Conservation (phyloP, 108 stramenopile species). For the Cyclotella baltica region DNA sequence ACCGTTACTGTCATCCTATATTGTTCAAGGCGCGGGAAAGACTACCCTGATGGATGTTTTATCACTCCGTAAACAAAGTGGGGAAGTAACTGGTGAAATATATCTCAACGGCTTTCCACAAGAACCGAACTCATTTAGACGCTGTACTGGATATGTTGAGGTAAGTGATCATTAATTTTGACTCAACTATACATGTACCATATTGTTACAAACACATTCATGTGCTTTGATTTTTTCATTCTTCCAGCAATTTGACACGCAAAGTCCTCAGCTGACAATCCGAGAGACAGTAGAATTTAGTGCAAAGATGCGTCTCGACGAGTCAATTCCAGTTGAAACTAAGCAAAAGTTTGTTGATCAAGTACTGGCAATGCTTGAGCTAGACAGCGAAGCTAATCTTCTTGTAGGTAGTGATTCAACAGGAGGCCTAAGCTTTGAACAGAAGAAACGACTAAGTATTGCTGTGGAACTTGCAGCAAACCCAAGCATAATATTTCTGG, state of each 20-base stretch:
- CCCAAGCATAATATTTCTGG: slow-evolving; percentile 42
- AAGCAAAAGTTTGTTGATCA: slow-evolving; percentile 70
- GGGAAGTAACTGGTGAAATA: slow-evolving; percentile 81
- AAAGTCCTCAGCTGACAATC: slow-evolving; percentile 82
- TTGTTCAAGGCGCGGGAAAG: slow-evolving; percentile 48
- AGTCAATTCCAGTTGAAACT: slow-evolving; percentile 50
- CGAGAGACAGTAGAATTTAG: slow-evolving; percentile 87
- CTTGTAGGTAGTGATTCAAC: slow-evolving; percentile 68
- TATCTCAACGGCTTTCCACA: slow-evolving; percentile 84
- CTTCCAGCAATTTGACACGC: slow-evolving; percentile 91
- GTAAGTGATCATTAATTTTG: no score
- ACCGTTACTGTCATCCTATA: background rate
- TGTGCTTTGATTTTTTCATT: no score
- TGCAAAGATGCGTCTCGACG: slow-evolving; percentile 81
- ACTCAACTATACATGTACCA: no score
- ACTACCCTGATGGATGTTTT: slow-evolving; percentile 79
- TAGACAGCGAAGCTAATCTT: slow-evolving; percentile 46
- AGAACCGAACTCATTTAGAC: slow-evolving; percentile 64
- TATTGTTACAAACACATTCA: no score
- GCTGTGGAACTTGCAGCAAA: slow-evolving; percentile 78
- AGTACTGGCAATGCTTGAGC: slow-evolving; percentile 73
- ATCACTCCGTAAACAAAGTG: slow-evolving; percentile 85
- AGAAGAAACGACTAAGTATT: slow-evolving; percentile 80
- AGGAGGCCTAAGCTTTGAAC: slow-evolving; percentile 69
- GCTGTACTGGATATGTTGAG: slow-evolving; percentile 89